These are phyloP conservation scores for Rubroboletus satanas DNA, from an alignment of 768 basidiomycete species.

Conservation along the genomic window DNA sequence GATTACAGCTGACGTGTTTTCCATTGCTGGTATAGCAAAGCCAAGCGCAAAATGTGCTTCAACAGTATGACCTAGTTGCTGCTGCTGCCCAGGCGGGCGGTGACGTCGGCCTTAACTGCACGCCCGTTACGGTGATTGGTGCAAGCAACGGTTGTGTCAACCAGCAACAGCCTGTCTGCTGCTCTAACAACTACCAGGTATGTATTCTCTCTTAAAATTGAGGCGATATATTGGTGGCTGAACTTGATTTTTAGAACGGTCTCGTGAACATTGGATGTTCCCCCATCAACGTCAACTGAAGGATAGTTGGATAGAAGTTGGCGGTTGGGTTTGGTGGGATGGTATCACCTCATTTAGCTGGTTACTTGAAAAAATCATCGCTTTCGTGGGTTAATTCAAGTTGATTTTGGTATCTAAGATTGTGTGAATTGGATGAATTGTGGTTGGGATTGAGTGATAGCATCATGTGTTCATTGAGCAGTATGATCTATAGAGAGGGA, in stretches of 20 bases:
- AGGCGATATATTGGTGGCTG: background rate
- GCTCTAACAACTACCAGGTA: background rate
- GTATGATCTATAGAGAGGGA: too few relatives aligned
- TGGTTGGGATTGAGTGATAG: too few relatives aligned
- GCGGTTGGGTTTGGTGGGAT: background rate
- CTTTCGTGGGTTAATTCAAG: background rate
- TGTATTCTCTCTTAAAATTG: background rate
- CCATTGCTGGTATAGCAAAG: too few relatives aligned
- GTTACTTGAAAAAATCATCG: background rate
- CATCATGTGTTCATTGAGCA: too few relatives aligned
- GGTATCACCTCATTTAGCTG: background rate
- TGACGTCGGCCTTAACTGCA: background rate
- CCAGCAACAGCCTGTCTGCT: slow-evolving; percentile 9
- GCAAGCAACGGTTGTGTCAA: background rate
- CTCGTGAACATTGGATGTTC: background rate
- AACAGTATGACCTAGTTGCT: fast-evolving
- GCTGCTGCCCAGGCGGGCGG: background rate
- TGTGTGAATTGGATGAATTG: background rate
- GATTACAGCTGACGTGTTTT: background rate
- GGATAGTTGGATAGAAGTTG: background rate
- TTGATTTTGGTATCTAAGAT: background rate
- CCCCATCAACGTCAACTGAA: background rate
- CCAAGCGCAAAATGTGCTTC: background rate
- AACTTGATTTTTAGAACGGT: background rate
- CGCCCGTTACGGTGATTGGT: background rate